Conservation (phyloP, 805 yeast genomes). For the Wickerhamomyces mucosus region DNA sequence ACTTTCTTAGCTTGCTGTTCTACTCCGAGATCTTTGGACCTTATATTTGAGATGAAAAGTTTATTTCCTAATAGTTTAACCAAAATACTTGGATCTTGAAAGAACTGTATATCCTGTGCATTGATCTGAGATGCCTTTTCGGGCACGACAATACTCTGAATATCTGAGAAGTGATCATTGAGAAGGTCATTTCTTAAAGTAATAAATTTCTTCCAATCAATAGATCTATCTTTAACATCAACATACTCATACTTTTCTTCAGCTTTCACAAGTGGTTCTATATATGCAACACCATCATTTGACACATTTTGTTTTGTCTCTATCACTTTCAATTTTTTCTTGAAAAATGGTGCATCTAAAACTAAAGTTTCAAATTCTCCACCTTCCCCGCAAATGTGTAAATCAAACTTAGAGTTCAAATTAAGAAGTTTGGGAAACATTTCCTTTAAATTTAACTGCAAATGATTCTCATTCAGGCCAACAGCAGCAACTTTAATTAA, state of each 20-base stretch:
- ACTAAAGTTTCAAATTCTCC: constrained; percentile 96
- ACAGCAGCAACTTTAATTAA: constrained; percentile 89
- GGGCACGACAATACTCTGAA: no score
- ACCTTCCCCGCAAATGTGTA: constrained; percentile 97
- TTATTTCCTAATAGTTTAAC: constrained; percentile 20
- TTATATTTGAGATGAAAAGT: constrained; percentile 36
- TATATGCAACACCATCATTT: constrained; percentile 62
- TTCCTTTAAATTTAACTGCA: constrained; percentile 60
- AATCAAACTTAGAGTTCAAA: constrained; percentile 60
- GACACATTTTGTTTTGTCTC: constrained; percentile 12
- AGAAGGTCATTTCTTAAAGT: constrained; percentile 22
- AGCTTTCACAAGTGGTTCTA: constrained; percentile 44
- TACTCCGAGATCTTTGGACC: no score
- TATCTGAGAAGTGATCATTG: constrained; percentile 29
- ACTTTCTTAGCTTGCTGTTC: constrained; percentile 40
- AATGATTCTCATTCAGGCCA: constrained; percentile 58
- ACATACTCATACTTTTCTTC: constrained; percentile 26
- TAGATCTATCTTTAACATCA: constrained; percentile 8
- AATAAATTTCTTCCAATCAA: constrained; percentile 17
- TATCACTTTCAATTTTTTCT: constrained; percentile 29
- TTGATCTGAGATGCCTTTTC: not conserved
- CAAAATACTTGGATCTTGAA: not conserved
- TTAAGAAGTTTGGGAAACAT: constrained; percentile 47
- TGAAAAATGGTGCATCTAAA: constrained; percentile 81
- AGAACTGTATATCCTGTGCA: not conserved